These are phyloP conservation scores for Rhizodiscina lignyota DNA, from an alignment of 495 filamentous ascomycete species.

Conservation along the genomic window DNA sequence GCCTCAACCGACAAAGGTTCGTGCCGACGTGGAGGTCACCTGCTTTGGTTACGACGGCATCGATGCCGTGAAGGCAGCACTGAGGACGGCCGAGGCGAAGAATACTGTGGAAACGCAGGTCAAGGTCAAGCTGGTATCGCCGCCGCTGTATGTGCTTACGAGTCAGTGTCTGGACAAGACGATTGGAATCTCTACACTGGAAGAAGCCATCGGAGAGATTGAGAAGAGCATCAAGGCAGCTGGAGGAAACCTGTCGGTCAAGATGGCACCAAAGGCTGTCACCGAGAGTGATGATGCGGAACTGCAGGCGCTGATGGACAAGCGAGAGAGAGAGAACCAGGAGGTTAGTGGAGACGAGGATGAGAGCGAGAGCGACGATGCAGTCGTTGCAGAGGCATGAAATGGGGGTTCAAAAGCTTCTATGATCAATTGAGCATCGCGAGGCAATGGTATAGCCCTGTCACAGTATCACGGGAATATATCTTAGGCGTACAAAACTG, in stretches of 20 bases:
- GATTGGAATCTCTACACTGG: slow-evolving; percentile 63
- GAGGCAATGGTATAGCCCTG: no score
- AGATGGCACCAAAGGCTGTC: slow-evolving; percentile 97
- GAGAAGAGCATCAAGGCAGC: slow-evolving; percentile 52
- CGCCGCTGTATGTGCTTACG: slow-evolving; percentile 85
- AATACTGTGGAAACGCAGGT: slow-evolving; percentile 83
- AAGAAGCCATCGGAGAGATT: slow-evolving; percentile 78
- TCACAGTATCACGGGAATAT: no score
- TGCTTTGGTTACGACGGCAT: slow-evolving; percentile 98
- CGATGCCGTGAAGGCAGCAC: slow-evolving; percentile 84
- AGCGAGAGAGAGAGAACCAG: slow-evolving; percentile 92
- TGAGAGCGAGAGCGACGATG: slow-evolving; percentile 81
- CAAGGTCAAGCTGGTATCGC: slow-evolving; percentile 91
- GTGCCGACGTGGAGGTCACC: slow-evolving; percentile 93
- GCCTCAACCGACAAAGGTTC: slow-evolving; percentile 93
- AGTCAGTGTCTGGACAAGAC: slow-evolving; percentile 89
- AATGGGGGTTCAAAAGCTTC: no score
- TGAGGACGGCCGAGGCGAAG: slow-evolving; percentile 71
- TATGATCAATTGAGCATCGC: no score
- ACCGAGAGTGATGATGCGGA: slow-evolving; percentile 97
- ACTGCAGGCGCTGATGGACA: slow-evolving; percentile 95
- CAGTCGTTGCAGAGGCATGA: slow-evolving; percentile 20
- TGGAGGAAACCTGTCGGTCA: slow-evolving; percentile 65
- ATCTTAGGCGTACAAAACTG: no score
- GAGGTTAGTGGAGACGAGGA: slow-evolving; percentile 95